A percentile compares a stretch with the other conserved stretches of the same genome.
These are phyloP conservation scores for Marasmius sp. DNA, from an alignment of 1,284 basidiomycete genomes.

Conservation along the genomic window DNA sequence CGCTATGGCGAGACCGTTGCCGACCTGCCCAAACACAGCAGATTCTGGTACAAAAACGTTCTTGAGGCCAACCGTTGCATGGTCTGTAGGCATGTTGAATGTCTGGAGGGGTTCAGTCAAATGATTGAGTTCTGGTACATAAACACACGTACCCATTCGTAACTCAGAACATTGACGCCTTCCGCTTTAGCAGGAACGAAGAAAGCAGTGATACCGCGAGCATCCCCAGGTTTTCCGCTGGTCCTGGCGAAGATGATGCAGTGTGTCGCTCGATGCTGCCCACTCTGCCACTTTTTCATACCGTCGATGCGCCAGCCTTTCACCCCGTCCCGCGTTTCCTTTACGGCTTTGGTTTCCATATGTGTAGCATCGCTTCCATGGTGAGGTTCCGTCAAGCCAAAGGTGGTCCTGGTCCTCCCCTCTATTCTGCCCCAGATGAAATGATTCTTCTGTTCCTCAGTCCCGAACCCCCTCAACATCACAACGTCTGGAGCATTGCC, in stretches of 20 bases:
- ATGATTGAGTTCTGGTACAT: not conserved
- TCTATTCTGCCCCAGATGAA: slow-evolving; percentile 11
- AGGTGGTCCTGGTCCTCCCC: slow-evolving; percentile 5
- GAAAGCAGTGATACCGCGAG: slow-evolving; percentile 8
- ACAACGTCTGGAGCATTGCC: slow-evolving; percentile 9
- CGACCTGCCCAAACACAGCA: slow-evolving; percentile 5
- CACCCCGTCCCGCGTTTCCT: not conserved
- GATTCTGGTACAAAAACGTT: slow-evolving; percentile 10
- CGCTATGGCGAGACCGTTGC: slow-evolving; percentile 9
- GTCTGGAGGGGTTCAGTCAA: not conserved
- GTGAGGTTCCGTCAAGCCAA: slow-evolving; percentile 9
- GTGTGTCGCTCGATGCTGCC: slow-evolving; percentile 9
- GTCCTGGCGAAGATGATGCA: slow-evolving; percentile 11
- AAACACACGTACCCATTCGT: slow-evolving; percentile 5
- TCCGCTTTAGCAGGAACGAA: slow-evolving; percentile 4
- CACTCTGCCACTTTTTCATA: slow-evolving; percentile 6
- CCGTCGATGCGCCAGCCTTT: slow-evolving; percentile 9
- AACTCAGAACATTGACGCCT: slow-evolving; percentile 9
- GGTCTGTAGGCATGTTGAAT: slow-evolving; percentile 13
- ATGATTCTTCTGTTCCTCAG: slow-evolving; percentile 8
- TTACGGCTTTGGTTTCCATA: slow-evolving; percentile 10
- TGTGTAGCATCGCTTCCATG: slow-evolving; percentile 10
- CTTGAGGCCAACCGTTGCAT: slow-evolving; percentile 4
- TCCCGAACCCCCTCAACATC: slow-evolving; percentile 8
- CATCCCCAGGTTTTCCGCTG: slow-evolving; percentile 3